A percentile compares a stretch with the other conserved stretches of the same genome.
phyloP scores from a whole-genome alignment of 306 rosid species.

The Dalbergia cultrata region DNA sequence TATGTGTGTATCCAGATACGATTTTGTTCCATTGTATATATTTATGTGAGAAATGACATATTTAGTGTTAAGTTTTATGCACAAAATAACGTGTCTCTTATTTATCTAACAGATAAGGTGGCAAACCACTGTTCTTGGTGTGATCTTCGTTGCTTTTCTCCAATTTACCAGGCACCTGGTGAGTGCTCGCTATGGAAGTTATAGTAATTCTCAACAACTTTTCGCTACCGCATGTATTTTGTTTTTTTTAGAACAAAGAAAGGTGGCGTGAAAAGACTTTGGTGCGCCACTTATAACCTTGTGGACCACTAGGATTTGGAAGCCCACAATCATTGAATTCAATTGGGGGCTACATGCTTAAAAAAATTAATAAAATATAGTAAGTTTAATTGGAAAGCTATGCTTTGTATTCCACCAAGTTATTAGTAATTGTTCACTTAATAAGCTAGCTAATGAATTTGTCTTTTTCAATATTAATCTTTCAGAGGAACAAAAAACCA shows the following conservation, averaged over 20 bases:
- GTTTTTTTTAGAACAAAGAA: slow-evolving; percentile 8
- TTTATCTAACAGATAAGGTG: slow-evolving; percentile 72
- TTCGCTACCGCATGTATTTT: slow-evolving; percentile 26
- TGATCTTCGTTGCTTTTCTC: slow-evolving; percentile 61
- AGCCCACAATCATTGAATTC: slow-evolving; percentile 4
- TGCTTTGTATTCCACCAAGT: not conserved
- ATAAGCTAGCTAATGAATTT: slow-evolving; percentile 2
- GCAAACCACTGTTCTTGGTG: slow-evolving; percentile 73
- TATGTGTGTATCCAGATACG: too few species aligned
- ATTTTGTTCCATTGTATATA: too few species aligned
- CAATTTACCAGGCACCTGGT: slow-evolving; percentile 66
- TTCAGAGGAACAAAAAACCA: slow-evolving; percentile 67
- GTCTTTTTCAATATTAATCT: slow-evolving; percentile 3
- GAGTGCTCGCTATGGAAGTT: slow-evolving; percentile 35
- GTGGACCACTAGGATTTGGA: not conserved
- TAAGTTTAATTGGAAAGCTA: not conserved
- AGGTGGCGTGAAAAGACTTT: slow-evolving; percentile 9
- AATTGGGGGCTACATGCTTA: not conserved
- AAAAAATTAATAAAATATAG: not conserved
- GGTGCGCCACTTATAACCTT: slow-evolving; percentile 42
- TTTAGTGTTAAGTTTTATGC: too few species aligned
- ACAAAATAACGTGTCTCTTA: not conserved
- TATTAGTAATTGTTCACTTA: not conserved
- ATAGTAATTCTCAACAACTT: slow-evolving; percentile 29
- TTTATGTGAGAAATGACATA: too few species aligned